These are phyloP conservation scores for Apium graveolens DNA, from an alignment of 129 eudicot species.

Conservation along the genomic window DNA sequence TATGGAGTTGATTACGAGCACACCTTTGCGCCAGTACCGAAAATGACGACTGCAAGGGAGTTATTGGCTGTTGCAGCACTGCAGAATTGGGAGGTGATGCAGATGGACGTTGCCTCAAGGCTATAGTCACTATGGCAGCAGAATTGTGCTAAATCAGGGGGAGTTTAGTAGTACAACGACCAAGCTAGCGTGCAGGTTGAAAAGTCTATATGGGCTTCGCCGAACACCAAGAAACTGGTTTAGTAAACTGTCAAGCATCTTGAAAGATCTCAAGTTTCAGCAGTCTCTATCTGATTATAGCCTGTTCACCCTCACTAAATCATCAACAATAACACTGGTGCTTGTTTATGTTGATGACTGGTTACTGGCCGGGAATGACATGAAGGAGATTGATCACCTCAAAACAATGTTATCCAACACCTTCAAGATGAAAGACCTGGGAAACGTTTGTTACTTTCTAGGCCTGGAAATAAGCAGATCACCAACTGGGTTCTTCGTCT, in stretches of 20 bases:
- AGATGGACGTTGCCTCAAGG: not conserved
- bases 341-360: not conserved
- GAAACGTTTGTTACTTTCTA: not conserved
- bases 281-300: not conserved
- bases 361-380: not conserved
- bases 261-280: not conserved
- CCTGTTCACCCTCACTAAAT: not conserved
- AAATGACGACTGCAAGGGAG: not conserved
- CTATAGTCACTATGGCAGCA: not conserved
- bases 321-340: not conserved
- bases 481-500: not conserved
- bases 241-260: not conserved
- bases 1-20: not conserved
- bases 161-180: not conserved
- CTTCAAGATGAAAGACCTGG: not conserved
- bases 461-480: not conserved
- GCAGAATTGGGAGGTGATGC: not conserved
- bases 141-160: not conserved
- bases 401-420: not conserved
- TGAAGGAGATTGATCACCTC: not conserved
- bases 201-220: conserved; percentile 1
- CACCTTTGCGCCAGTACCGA: not conserved
- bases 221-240: not conserved
- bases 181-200: not conserved
- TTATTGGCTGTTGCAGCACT: not conserved